A percentile compares a stretch with the other conserved stretches of the same genome.
Evolutionary conservation across 768 basidiomycete genomes (phyloP).

Genomic region (Cytidiella melzeri): DNA sequence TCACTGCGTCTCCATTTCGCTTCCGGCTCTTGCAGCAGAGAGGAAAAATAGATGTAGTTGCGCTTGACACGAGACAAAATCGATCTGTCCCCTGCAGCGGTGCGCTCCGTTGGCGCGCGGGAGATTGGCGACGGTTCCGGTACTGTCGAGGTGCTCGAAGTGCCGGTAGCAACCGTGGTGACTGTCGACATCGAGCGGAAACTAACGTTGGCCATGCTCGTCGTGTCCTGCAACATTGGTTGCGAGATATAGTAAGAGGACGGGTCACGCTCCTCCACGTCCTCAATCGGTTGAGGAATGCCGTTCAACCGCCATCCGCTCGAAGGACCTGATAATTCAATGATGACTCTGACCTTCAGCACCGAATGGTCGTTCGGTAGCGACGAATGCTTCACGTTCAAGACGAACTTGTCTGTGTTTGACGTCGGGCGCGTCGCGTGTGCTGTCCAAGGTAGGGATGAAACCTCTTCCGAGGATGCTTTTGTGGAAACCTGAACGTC

Average conservation of each 20-base stretch:
- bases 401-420: constrained; percentile 37
- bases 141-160: constrained; percentile 29
- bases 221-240: constrained; percentile 66
- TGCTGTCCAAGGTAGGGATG: constrained; percentile 68
- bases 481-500: constrained; percentile 75
- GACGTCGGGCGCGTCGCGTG: constrained; percentile 46
- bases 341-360: constrained; percentile 70
- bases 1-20: constrained; percentile 92
- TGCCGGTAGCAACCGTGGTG: constrained; percentile 41
- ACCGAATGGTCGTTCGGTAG: constrained; percentile 71
- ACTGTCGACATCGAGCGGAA: constrained; percentile 61
- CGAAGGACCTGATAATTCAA: constrained; percentile 76
- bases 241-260: constrained; percentile 51
- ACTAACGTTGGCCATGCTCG: constrained; percentile 64
- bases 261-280: constrained; percentile 63
- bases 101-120: constrained; percentile 36
- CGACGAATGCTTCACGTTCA: constrained; percentile 68
- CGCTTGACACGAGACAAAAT: constrained; percentile 83
- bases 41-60: constrained; percentile 98
- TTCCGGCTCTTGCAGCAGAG: constrained; percentile 93
- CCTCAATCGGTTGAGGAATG: constrained; percentile 59
- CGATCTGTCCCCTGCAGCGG: constrained; percentile 66
- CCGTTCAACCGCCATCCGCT: constrained; percentile 85
- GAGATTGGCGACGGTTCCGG: constrained; percentile 29
- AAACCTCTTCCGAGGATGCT: constrained; percentile 67